These are phyloP conservation scores for Chernovozyma aurita DNA, from an alignment of 1,139 yeast genomes.

Conservation along the genomic window DNA sequence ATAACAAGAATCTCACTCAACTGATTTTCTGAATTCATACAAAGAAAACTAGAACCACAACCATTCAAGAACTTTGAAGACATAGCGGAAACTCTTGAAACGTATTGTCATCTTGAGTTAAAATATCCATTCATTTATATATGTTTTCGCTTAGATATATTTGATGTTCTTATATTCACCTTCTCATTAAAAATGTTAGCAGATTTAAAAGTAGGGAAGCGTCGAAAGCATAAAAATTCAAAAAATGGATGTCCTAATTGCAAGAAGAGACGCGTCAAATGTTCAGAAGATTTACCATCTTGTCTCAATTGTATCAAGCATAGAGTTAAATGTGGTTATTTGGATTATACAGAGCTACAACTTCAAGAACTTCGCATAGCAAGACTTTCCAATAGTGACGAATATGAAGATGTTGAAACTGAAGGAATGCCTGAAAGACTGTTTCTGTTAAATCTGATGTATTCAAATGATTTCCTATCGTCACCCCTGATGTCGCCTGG, in stretches of 20 bases:
- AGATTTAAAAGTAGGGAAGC: conserved; percentile 1
- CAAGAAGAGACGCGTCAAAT: conserved; percentile 41
- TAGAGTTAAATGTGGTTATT: conserved; percentile 37
- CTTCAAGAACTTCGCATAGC: conserved; percentile 25
- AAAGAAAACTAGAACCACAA: no score
- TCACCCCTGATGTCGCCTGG: background rate
- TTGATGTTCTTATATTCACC: no score
- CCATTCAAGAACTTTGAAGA: no score
- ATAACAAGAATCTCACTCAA: no score
- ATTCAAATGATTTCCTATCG: background rate
- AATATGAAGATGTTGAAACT: background rate
- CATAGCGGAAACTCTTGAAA: no score
- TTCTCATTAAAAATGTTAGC: no score
- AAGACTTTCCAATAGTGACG: conserved; percentile 10
- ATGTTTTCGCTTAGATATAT: no score
- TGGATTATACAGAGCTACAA: conserved; percentile 32
- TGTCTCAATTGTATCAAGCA: conserved; percentile 41
- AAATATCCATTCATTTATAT: no score
- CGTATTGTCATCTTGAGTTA: no score
- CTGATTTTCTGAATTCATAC: no score
- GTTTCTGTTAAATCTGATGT: background rate
- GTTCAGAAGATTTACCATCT: conserved; percentile 39
- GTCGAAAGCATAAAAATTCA: conserved; percentile 30
- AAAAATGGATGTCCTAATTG: conserved; percentile 43
- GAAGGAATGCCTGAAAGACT: background rate